Base-by-base conservation (phyloP, 257 asterid genomes). In the Asclepias syriaca region DNA sequence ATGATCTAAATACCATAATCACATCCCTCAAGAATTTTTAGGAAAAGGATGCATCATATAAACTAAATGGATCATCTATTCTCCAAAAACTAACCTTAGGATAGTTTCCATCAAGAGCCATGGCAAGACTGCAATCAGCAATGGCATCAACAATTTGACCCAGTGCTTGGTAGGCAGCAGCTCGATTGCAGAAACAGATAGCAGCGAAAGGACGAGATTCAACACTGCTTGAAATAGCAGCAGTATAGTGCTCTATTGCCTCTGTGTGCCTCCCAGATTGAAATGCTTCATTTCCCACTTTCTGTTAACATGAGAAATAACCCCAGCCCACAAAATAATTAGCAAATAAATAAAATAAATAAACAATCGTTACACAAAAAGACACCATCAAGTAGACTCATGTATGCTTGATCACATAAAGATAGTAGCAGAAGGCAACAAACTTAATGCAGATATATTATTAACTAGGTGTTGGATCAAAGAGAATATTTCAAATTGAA, bases 181-280 rank as follows among this genome's bases (percentile, higher is more conserved):
- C 99, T 73, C 98, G 97, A 73, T 92, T 95, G 84, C 99, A 86
- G 86, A 90, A 92, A 85, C 98, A 92, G 76, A 95, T 77, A 72
- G 99, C 98, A 82, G 89, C 85, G 78, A 92, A 95, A 77, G 90
- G 88, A 50, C 93, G 96, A 9, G 97, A 90, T 27, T 88, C 97
- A 59, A 79, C 79, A 83, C 96, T 80, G 82, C 85, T 85, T 11
- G 96, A 85, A 76, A 92, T 90, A 74, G 98, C 98, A 24, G 84
- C 82, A 72, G 87, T 88, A 75, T 95, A 95, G 79, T 85, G 87
- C 82, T 92, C 99, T 50, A 90, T 72, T 63, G 99, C 98, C 80
- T 90, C 98, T n/a, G 78, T 19, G 75, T 86, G 81, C 79, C 81
- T 88, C 86, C 96, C 95, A 54, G 89, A 76, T 63, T 81, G 84